A percentile compares a stretch with the other conserved stretches of the same genome.
These are phyloP conservation scores for Astragalus glycyphyllos DNA, from an alignment of 306 rosid genomes.

Conservation along the genomic window DNA sequence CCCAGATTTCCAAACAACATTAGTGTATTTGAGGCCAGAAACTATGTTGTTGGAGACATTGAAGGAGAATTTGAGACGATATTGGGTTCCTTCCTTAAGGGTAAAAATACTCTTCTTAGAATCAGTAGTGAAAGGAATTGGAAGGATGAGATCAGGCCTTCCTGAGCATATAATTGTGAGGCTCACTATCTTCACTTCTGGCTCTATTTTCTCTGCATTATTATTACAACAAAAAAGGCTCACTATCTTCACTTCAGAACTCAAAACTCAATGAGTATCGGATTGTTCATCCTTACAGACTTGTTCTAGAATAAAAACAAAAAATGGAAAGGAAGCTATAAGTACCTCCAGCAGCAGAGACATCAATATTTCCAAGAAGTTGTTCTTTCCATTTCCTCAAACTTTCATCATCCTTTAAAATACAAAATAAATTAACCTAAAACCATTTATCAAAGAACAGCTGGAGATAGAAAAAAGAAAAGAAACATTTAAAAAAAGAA, in stretches of 20 bases:
- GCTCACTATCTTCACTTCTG: conserved; percentile 79
- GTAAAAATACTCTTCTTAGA: conserved; percentile 71
- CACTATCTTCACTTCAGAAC: too few relatives aligned
- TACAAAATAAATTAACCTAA: conserved; percentile 1
- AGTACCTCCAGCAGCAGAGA: conserved; percentile 78
- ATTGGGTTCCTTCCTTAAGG: conserved; percentile 70
- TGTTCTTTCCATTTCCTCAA: conserved; percentile 93
- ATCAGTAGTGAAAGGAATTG: conserved; percentile 61
- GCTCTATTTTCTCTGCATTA: conserved; percentile 65
- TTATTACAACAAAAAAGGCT: conserved; percentile 42
- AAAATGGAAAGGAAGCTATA: conserved; percentile 2
- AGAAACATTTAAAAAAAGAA: conserved; percentile 23
- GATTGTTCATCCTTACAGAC: too few relatives aligned
- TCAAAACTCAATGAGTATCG: too few relatives aligned
- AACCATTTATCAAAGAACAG: conserved; percentile 3
- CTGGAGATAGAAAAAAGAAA: neutral
- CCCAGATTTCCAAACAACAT: conserved; percentile 80
- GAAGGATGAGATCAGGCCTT: conserved; percentile 62
- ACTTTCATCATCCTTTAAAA: conserved; percentile 79
- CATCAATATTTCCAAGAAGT: conserved; percentile 82
- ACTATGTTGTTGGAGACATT: conserved; percentile 73
- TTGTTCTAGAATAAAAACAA: neutral
- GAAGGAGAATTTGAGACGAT: conserved; percentile 68
- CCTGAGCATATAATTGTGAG: conserved; percentile 72
- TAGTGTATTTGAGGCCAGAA: conserved; percentile 85